These are phyloP conservation scores for Brassica napus DNA, from an alignment of 345 rosid species.

Conservation along the genomic window DNA sequence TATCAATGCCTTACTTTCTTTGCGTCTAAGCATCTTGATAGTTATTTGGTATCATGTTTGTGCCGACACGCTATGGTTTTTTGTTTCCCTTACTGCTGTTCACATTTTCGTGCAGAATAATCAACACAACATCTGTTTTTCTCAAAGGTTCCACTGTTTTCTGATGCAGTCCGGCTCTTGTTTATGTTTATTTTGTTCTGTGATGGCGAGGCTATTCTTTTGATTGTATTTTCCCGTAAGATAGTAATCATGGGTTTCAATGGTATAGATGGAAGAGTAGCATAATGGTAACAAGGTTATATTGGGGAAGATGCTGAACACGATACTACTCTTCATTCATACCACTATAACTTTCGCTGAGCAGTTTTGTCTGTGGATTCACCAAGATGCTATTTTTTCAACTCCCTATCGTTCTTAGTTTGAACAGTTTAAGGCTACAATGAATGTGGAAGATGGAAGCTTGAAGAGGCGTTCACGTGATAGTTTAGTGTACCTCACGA, in stretches of 20 bases:
- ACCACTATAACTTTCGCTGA: background rate
- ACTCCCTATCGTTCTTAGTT: slow-evolving; percentile 7
- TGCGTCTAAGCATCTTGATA: background rate
- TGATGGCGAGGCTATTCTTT: slow-evolving; percentile 1
- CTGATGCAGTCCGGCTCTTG: background rate
- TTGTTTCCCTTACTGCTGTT: background rate
- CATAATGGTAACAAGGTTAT: background rate
- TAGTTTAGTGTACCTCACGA: slow-evolving; percentile 63
- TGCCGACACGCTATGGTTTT: no score
- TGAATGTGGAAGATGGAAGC: slow-evolving; percentile 59
- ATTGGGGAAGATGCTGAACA: background rate
- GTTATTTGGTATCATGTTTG: no score
- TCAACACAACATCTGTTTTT: background rate
- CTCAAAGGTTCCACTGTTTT: background rate
- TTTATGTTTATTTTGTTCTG: background rate
- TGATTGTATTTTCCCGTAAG: background rate
- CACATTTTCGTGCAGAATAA: background rate
- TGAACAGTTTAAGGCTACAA: slow-evolving; percentile 37
- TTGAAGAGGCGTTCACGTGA: slow-evolving; percentile 53
- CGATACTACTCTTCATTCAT: no score
- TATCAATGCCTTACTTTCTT: slow-evolving; percentile 1
- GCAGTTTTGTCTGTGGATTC: background rate
- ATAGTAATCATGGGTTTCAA: background rate
- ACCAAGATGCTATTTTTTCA: background rate
- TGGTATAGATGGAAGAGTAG: background rate